Evolutionary conservation across 805 yeast genomes (phyloP).

Genomic region (Ogataea sp.): DNA sequence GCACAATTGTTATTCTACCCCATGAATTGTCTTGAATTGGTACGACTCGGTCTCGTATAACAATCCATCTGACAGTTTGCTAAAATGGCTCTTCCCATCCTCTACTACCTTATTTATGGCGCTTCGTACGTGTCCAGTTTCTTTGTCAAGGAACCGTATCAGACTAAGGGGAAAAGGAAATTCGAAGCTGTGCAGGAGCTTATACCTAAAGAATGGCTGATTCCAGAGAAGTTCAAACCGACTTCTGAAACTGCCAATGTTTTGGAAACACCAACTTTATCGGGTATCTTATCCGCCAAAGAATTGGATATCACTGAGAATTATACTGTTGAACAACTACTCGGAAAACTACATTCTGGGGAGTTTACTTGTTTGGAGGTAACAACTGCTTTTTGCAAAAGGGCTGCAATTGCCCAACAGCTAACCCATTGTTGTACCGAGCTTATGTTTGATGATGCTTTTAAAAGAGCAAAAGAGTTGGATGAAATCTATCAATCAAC

Average conservation of each 20-base stretch:
- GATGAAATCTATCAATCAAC: slow-evolving; percentile 8
- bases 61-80: no score
- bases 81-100: not conserved
- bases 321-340: slow-evolving; percentile 4
- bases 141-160: not conserved
- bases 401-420: slow-evolving; percentile 22
- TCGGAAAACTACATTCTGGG: slow-evolving; percentile 3
- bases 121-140: not conserved
- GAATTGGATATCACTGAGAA: slow-evolving; percentile 11
- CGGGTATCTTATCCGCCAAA: slow-evolving; percentile 5
- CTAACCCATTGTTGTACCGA: slow-evolving; percentile 18
- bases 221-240: slow-evolving; percentile 3
- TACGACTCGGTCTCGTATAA: no score
- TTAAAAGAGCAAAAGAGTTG: slow-evolving; percentile 13
- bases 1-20: no score
- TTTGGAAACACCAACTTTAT: slow-evolving; percentile 5
- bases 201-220: slow-evolving; percentile 11
- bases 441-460: slow-evolving; percentile 16
- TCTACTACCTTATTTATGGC: not conserved
- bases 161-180: slow-evolving; percentile 3
- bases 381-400: slow-evolving; percentile 19
- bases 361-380: slow-evolving; percentile 11
- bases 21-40: no score
- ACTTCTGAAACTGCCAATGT: slow-evolving; percentile 4
- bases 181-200: slow-evolving; percentile 1